Base-by-base conservation (phyloP, 306 rosid species). In the Cucurbita maxima region DNA sequence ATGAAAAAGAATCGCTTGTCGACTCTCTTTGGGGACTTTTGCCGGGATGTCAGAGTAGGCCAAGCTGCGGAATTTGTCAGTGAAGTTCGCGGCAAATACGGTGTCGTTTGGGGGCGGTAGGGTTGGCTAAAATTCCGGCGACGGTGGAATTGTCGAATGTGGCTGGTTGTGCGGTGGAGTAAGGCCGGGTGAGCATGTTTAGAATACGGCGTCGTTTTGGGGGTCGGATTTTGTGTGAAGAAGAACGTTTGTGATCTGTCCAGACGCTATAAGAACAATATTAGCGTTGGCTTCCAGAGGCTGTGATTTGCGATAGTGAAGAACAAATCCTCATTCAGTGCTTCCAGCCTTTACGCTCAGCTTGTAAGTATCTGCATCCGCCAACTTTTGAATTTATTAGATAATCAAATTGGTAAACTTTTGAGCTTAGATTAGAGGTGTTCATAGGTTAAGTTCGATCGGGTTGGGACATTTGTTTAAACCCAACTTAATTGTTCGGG, bases 111-210 rank as follows among this genome's bases (percentile, higher is more conserved):
- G 83, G 10, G 84, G 70, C 0, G 92, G 92, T 18, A 89, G 85
- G 16, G 53, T 6, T 0, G 90, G 92, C 57, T 4, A 90, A 20
- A 16, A 86, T 78, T 1, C 81, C 93, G 9, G 88, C 89, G 51
- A 90, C 86, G 6, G 86, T 90, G 51, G 96, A 84, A 76, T 86
- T 90, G 80, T 90, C 96, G 34, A 90, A 86, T 11, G 96, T 87
- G 43, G 86, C 96, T 4, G 16, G 80, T 53, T 88, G 57, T 6
- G 57, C 87, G 3, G 92, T 82, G 0, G 18, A 88, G 56, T 81
- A 87, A 5, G 92, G 90, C 47, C 89, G 76, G 10, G 89, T 89
- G 5, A 77, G 76, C 93, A 90, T 88, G 56, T 86, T n/a, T n/a
- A 73, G 77, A 87, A 90, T 37, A 20, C 8, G 18, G 83, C 79